Conservation (phyloP, 495 filamentous ascomycete genomes). For the Talaromyces proteolyticus region DNA sequence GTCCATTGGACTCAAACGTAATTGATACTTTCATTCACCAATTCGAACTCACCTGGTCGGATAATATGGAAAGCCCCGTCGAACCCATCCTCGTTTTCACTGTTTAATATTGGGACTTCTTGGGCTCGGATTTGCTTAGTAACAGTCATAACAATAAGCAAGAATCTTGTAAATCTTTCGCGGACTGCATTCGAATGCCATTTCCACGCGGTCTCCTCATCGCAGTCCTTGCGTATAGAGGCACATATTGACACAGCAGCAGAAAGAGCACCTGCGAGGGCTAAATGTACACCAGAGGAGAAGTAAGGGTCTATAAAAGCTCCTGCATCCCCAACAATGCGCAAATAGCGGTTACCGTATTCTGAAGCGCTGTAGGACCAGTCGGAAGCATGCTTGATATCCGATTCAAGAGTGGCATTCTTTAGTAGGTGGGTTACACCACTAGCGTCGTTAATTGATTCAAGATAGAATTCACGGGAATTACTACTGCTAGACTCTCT, state of each 20-base stretch:
- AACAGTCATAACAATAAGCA: constrained; percentile 22
- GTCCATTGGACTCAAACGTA: too few relatives aligned
- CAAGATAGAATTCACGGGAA: constrained; percentile 18
- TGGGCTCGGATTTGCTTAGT: constrained; percentile 22
- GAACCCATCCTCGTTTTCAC: constrained; percentile 24
- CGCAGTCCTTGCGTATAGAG: constrained; percentile 11
- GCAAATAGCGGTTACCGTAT: constrained; percentile 25
- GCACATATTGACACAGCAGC: constrained; percentile 15
- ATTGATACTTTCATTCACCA: neutral
- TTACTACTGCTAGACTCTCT: constrained; percentile 1
- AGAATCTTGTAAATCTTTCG: constrained; percentile 30
- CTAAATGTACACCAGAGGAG: constrained; percentile 35
- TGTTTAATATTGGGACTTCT: constrained; percentile 10
- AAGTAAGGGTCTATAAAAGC: constrained; percentile 41
- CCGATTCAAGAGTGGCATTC: constrained; percentile 18
- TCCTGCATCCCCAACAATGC: constrained; percentile 38
- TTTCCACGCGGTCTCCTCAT: constrained; percentile 19
- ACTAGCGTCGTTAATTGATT: constrained; percentile 16
- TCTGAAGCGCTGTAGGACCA: constrained; percentile 33
- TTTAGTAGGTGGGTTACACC: constrained; percentile 16
- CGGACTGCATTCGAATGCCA: constrained; percentile 27
- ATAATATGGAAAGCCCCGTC: constrained; percentile 24
- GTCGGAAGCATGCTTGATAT: constrained; percentile 32
- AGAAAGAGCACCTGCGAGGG: constrained; percentile 24
- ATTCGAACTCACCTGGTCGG: constrained; percentile 12